phyloP scores from a whole-genome alignment of 495 filamentous ascomycete genomes.

The Tuber aestivum region DNA sequence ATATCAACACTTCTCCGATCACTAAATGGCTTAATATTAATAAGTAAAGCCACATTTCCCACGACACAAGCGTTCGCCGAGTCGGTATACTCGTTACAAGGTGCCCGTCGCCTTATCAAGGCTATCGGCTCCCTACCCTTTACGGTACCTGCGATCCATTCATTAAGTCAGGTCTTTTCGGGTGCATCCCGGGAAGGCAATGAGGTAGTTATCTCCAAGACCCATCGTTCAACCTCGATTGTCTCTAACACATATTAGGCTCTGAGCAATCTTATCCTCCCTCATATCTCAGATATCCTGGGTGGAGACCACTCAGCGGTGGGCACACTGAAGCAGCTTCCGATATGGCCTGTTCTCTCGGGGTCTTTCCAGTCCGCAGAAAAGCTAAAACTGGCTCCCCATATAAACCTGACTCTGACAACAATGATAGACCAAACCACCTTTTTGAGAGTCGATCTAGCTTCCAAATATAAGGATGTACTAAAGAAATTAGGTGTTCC shows the following conservation, averaged over 20 bases:
- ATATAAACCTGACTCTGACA: slow-evolving; percentile 17
- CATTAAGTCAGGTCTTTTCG: background rate
- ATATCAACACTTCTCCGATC: background rate
- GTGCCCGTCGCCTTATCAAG: slow-evolving; percentile 15
- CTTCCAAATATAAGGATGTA: slow-evolving; percentile 4
- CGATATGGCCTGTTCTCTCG: slow-evolving; percentile 30
- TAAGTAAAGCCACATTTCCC: slow-evolving; percentile 22
- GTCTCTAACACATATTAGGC: slow-evolving; percentile 12
- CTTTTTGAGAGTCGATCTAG: slow-evolving; percentile 21
- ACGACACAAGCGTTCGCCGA: slow-evolving; percentile 1
- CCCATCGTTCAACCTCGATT: background rate
- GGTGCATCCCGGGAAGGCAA: background rate
- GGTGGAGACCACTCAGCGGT: background rate
- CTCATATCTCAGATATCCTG: slow-evolving; percentile 9
- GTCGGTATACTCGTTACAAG: background rate
- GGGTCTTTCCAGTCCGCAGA: slow-evolving; percentile 19
- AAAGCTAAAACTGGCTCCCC: slow-evolving; percentile 20
- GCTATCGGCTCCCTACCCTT: slow-evolving; percentile 16
- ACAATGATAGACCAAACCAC: slow-evolving; percentile 11
- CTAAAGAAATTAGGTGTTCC: slow-evolving; percentile 13
- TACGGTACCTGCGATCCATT: background rate
- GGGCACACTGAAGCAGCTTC: slow-evolving; percentile 16
- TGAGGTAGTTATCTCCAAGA: background rate
- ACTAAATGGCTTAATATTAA: slow-evolving; percentile 17
- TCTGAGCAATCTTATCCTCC: slow-evolving; percentile 21